Evolutionary conservation across 495 filamentous ascomycete genomes (phyloP), one percentile per base, ranked within the genome.

Genomic region (Penicillium samsonianum): DNA sequence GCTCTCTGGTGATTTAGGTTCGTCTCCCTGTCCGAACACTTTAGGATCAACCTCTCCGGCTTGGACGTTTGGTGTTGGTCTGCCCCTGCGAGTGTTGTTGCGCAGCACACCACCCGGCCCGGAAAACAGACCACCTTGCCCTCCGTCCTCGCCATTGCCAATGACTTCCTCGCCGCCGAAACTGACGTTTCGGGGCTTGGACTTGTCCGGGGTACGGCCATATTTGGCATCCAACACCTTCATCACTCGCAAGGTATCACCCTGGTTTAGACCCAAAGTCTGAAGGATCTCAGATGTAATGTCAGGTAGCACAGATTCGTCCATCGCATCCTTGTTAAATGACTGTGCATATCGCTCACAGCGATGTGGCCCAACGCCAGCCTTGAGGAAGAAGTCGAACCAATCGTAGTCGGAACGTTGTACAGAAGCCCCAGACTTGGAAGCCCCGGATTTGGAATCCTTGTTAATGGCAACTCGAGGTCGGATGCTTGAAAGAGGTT

Each of bases 371-470:
- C 90, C 88, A 55, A 98, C 90, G 30, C 95, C 94, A 67, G 92
- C 91, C 54, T 85, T 82, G 22, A 99, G 77, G 78, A 99, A 99
- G 75, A 99, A 98, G 61, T 96, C 90, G 67, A 98, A 99, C 94
- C 94, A 99, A 70, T 99, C 94, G 65, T 98, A 96, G 42, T 92
- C 86, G 62, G 63, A 73, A 62, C 71, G 69, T 53, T 87, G 78
- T 38, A 90, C 74, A 23, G 80, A 77, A 25, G 81, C 83, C 48
- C 85, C 84, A 23, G 80, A 63, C 31, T 75, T 65, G 65, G 53
- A 28, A 43, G 4, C 46, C 53, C 85, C 84, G 23, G 80, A 65
- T 28, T 76, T 65, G 65, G 53, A 25, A 43, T 8, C 46, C 49
- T 70, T 53, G 33, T 43, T 55, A 9, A 53, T 59, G 16, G 50